Conservation (phyloP, 495 filamentous ascomycete genomes). For the Tuber umbilicatum region DNA sequence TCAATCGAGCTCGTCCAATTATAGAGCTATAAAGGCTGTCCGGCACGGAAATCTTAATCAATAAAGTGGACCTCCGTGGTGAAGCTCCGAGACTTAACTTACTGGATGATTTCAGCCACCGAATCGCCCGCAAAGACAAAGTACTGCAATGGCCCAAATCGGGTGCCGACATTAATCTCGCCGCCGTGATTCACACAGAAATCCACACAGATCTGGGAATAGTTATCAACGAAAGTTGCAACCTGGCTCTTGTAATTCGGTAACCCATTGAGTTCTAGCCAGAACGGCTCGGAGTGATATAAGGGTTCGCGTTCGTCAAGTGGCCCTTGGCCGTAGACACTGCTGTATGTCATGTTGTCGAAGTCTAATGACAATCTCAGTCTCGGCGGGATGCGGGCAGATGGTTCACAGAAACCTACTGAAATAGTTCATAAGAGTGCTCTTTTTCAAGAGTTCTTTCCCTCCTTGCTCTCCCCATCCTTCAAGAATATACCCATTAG, state of each 20-base stretch:
- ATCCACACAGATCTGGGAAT: constrained; percentile 38
- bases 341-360: constrained; percentile 36
- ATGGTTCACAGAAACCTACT: constrained; percentile 7
- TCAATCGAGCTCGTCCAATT: constrained; percentile 29
- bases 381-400: constrained; percentile 8
- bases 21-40: constrained; percentile 26
- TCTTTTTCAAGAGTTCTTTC: constrained; percentile 23
- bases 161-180: constrained; percentile 27
- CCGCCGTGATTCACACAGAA: constrained; percentile 21
- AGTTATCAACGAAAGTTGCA: constrained; percentile 39
- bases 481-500: neutral
- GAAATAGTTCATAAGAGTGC: constrained; percentile 42
- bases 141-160: constrained; percentile 28
- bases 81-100: neutral
- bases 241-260: constrained; percentile 17
- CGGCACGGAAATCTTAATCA: neutral
- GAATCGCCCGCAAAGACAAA: constrained; percentile 27
- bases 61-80: neutral
- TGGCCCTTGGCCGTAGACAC: constrained; percentile 36
- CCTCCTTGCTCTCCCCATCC: constrained; percentile 41
- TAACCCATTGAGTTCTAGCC: constrained; percentile 27
- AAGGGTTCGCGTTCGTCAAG: constrained; percentile 36
- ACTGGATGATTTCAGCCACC: constrained; percentile 26
- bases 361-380: constrained; percentile 25
- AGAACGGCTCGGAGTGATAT: constrained; percentile 41